Base-by-base conservation (phyloP, 2,329 filamentous ascomycete species). In the Fusarium tjaetaba region DNA sequence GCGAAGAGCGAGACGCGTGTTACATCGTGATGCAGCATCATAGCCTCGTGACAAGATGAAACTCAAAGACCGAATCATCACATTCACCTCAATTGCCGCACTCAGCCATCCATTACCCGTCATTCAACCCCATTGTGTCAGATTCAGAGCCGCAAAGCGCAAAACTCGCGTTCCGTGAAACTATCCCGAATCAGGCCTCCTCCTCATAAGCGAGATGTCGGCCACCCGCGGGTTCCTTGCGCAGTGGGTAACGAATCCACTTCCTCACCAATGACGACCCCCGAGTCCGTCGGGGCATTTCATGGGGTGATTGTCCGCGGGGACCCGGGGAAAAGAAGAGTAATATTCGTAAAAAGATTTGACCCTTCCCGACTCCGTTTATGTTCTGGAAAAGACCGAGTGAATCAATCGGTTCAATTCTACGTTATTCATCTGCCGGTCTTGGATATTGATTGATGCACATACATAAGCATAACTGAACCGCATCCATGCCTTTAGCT, bases 191-290 rank as follows among this genome's bases (percentile, higher is more conserved):
- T 45, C 39, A 48, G 43, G 56, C 28, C 43, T 52, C 15, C 65
- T 69, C 26, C 11, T 46, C 48, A 63, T 55, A 68, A 68, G 64
- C 65, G 65, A 68, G 42, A n/a, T 24, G 65, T 68, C 65, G 64
- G 72, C 2, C 49, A 7, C n/a, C 72, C 71, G 71, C 71, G 72
- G 72, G 28, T 22, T 24, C 68, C 46, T 28, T 55, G 8, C 1
- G 9, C 18, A 63, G 63, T 58, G 63, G 67, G 24, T 38, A 46
- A 5, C 13, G 9, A 32, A 34, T 42, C 51, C 69, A 61, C 62
- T 26, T 16, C 10, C 42, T 26, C 14, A 14, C 52, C 51, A 60
- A 58, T 61, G 11, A 32, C 32, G 52, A 15, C 10, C 32, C 9
- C 46, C 67, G 48, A 16, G 42, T 71, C 71, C 70, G 71, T 63